These are phyloP conservation scores for Rhizopogon sp. DNA, from an alignment of 768 basidiomycete genomes.

Conservation along the genomic window DNA sequence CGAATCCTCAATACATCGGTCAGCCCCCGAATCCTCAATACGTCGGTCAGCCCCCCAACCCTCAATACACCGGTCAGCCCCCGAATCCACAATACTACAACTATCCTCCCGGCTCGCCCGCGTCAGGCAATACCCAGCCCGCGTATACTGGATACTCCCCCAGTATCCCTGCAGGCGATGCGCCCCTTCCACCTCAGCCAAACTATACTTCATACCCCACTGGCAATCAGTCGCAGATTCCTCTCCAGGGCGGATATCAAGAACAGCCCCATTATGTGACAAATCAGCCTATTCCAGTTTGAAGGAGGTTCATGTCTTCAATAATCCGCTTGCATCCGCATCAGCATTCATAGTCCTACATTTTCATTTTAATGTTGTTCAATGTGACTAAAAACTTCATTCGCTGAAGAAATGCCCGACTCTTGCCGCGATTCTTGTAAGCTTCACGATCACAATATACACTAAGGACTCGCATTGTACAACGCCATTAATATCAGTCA, in stretches of 20 bases:
- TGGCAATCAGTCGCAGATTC: constrained; percentile 7
- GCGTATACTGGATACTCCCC: constrained; percentile 5
- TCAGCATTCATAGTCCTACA: too few relatives aligned
- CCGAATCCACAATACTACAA: constrained; percentile 5
- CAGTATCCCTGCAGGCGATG: background rate
- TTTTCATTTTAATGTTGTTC: too few relatives aligned
- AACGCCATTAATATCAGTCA: too few relatives aligned
- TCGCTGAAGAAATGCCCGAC: too few relatives aligned
- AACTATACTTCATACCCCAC: constrained; percentile 12
- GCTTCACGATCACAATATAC: too few relatives aligned
- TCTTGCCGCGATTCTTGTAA: too few relatives aligned
- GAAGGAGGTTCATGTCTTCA: background rate
- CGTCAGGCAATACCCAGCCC: constrained; percentile 1
- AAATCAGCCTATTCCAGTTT: background rate
- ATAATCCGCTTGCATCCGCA: too few relatives aligned
- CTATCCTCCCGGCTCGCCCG: background rate
- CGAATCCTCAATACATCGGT: background rate
- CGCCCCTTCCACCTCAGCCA: constrained; percentile 13
- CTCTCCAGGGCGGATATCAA: constrained; percentile 9
- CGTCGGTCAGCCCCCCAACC: background rate
- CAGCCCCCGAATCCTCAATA: background rate
- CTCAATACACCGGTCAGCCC: constrained; percentile 4
- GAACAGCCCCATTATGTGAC: background rate
- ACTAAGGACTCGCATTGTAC: too few relatives aligned
- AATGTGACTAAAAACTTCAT: too few relatives aligned